A percentile compares a stretch with the other conserved stretches of the same genome.
These are phyloP conservation scores for Penicillium subrubescens DNA, from an alignment of 495 filamentous ascomycete genomes.

Conservation along the genomic window DNA sequence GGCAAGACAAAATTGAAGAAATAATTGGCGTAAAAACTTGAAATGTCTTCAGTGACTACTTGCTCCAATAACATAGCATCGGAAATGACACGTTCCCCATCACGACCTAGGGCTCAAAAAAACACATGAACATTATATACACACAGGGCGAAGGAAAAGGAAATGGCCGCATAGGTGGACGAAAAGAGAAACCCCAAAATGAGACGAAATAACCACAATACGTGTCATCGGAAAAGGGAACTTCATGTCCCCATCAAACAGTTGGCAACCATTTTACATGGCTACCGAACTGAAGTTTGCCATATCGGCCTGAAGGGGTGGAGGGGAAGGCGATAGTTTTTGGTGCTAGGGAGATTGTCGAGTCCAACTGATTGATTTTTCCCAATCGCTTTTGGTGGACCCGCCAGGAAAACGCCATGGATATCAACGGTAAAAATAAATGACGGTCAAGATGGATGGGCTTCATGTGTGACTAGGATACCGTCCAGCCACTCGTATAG, in stretches of 20 bases:
- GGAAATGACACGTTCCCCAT: slow-evolving; percentile 9
- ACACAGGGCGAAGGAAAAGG: slow-evolving; percentile 11
- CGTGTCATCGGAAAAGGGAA: slow-evolving; percentile 8
- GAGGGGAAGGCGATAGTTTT: slow-evolving; percentile 12
- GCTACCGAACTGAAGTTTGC: slow-evolving; percentile 10
- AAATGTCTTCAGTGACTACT: slow-evolving; percentile 19
- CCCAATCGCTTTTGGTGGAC: slow-evolving; percentile 44
- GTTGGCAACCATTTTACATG: not conserved
- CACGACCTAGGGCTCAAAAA: slow-evolving; percentile 12
- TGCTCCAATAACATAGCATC: slow-evolving; percentile 13
- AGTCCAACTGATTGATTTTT: slow-evolving; percentile 20
- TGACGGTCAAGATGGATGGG: slow-evolving; percentile 28
- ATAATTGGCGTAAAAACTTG: slow-evolving; percentile 4
- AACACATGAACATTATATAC: slow-evolving; percentile 36
- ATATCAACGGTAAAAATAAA: slow-evolving; percentile 45
- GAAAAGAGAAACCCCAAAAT: slow-evolving; percentile 7
- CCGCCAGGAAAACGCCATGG: slow-evolving; percentile 50
- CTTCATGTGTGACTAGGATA: slow-evolving; percentile 17
- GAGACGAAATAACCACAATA: slow-evolving; percentile 15
- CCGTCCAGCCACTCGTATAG: slow-evolving; percentile 19
- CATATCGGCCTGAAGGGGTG: slow-evolving; percentile 6
- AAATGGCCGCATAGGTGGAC: slow-evolving; percentile 7
- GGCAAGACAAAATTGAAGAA: not conserved
- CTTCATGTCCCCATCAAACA: not conserved
- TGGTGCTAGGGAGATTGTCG: slow-evolving; percentile 11